phyloP scores from a whole-genome alignment of 73 alveolate genomes.

The Paramecium caudatum region DNA sequence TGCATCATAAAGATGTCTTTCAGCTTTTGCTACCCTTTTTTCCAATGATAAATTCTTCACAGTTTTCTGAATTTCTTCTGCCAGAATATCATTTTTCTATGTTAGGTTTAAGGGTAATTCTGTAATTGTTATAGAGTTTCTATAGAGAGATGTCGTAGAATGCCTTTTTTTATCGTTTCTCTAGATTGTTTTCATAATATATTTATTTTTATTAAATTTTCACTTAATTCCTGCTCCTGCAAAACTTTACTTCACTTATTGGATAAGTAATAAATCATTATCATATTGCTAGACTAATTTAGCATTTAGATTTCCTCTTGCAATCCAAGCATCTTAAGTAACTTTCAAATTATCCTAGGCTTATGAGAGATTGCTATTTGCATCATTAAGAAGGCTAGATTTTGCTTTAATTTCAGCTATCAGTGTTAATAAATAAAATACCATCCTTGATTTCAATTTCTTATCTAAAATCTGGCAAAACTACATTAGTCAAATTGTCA shows the following conservation, averaged over 20 bases:
- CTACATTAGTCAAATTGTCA: background rate
- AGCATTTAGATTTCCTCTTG: background rate
- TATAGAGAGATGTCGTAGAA: constrained; percentile 12
- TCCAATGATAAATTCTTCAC: background rate
- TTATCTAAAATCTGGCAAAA: constrained; percentile 23
- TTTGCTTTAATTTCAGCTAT: constrained; percentile 27
- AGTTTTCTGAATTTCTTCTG: constrained; percentile 21
- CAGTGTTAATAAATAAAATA: background rate
- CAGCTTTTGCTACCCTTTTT: constrained; percentile 39
- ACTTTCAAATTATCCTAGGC: constrained; percentile 38
- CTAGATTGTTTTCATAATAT: background rate
- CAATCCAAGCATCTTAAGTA: constrained; percentile 55
- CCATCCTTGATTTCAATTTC: constrained; percentile 15
- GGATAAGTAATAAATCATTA: background rate
- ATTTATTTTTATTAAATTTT: constrained; percentile 20
- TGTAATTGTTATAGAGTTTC: constrained; percentile 6
- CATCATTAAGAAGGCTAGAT: constrained; percentile 10
- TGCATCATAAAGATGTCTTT: constrained; percentile 68
- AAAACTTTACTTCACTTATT: constrained; percentile 38
- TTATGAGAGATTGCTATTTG: background rate
- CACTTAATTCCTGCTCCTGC: constrained; percentile 53
- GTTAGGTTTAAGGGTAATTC: background rate
- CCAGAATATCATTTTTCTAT: constrained; percentile 48
- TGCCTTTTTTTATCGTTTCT: background rate
- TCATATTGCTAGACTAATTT: constrained; percentile 37